Evolutionary conservation across 2,329 filamentous ascomycete species (phyloP).

Genomic region (Fusarium nelsonii): DNA sequence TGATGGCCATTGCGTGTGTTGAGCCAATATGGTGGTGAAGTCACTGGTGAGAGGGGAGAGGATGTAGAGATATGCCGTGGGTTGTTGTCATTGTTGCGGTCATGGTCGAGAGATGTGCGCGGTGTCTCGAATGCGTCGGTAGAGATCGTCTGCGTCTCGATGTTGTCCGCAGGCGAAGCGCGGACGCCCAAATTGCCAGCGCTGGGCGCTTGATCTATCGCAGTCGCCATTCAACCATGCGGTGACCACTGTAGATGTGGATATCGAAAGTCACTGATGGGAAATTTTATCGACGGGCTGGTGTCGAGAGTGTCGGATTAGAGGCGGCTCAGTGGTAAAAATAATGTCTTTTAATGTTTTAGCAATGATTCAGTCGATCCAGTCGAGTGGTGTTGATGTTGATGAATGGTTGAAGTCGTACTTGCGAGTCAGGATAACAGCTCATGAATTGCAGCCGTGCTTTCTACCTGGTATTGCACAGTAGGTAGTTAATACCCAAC

Average conservation of each 20-base stretch:
- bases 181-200: constrained; percentile 39
- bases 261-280: constrained; percentile 1
- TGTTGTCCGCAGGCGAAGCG: constrained; percentile 30
- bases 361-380: constrained; percentile 12
- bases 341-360: background rate
- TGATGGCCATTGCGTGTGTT: constrained; percentile 51
- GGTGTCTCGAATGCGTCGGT: constrained; percentile 47
- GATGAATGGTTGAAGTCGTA: constrained; percentile 24
- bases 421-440: constrained; percentile 23
- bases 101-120: constrained; percentile 44
- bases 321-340: background rate
- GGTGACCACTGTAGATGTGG: constrained; percentile 13
- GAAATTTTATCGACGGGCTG: constrained; percentile 2
- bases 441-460: constrained; percentile 30
- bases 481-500: constrained; percentile 10
- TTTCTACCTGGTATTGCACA: constrained; percentile 1
- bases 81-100: constrained; percentile 28
- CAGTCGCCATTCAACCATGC: constrained; percentile 54
- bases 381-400: constrained; percentile 17
- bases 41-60: constrained; percentile 48
- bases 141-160: constrained; percentile 37
- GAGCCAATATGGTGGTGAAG: constrained; percentile 61
- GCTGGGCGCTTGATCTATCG: constrained; percentile 46
- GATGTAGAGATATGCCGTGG: constrained; percentile 39
- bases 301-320: background rate